A percentile compares a stretch with the other conserved stretches of the same genome.
phyloP scores from a whole-genome alignment of 148 eudicot species.

The Polygonum aviculare region DNA sequence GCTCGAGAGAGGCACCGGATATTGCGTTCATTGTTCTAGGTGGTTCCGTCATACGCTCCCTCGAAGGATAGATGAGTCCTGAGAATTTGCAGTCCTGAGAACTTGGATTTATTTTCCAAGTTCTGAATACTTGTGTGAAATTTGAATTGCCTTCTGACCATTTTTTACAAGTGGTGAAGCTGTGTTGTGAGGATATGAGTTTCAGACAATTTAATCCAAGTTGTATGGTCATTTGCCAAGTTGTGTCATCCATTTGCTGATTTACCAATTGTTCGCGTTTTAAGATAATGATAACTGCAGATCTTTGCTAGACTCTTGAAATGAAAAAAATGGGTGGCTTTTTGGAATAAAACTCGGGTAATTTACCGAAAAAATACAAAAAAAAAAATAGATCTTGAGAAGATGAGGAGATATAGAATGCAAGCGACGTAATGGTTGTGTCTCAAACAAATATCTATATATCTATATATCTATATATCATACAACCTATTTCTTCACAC shows the following conservation, averaged over 20 bases:
- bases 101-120: background rate
- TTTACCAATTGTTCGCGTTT: no score
- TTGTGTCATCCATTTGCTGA: no score
- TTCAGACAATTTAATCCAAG: background rate
- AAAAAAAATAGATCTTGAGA: background rate
- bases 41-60: slow-evolving; percentile 80
- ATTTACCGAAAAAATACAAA: background rate
- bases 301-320: background rate
- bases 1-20: no score
- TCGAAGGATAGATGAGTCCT: slow-evolving; percentile 80
- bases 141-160: background rate
- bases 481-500: background rate
- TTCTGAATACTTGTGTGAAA: background rate
- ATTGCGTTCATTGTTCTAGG: no score
- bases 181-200: background rate
- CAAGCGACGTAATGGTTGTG: background rate
- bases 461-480: slow-evolving; percentile 2
- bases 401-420: background rate
- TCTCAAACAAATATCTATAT: background rate
- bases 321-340: no score
- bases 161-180: background rate
- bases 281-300: background rate
- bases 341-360: no score
- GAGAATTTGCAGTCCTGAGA: slow-evolving; percentile 63
- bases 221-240: background rate